Evolutionary conservation across 345 rosid genomes (phyloP).

Genomic region (Iberis pinnata): DNA sequence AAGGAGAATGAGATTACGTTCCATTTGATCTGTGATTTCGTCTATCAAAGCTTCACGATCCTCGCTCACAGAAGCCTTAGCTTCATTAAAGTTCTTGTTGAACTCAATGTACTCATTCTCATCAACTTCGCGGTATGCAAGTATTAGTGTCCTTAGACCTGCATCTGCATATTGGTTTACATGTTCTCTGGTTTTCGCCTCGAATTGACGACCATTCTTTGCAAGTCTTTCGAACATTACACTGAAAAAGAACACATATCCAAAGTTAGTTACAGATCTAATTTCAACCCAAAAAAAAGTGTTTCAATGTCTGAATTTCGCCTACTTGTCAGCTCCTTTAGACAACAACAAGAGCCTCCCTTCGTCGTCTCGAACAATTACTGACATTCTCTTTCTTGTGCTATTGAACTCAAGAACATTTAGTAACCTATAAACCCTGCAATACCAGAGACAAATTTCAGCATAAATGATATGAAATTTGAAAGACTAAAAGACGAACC

Average conservation of each 20-base stretch:
- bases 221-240: conserved; percentile 90
- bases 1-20: conserved; percentile 68
- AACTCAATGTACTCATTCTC: conserved; percentile 67
- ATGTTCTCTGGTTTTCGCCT: conserved; percentile 59
- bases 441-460: too few relatives aligned
- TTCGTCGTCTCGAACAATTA: conserved; percentile 58
- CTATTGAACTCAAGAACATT: conserved; percentile 72
- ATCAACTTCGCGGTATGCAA: conserved; percentile 77
- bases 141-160: conserved; percentile 87
- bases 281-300: conserved; percentile 5
- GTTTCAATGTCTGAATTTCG: conserved; percentile 7
- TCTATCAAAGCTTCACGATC: conserved; percentile 74
- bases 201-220: conserved; percentile 44
- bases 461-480: background rate
- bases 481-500: conserved; percentile 38
- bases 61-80: conserved; percentile 52
- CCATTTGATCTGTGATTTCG: conserved; percentile 59
- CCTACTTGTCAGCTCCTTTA: conserved; percentile 96
- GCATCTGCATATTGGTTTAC: conserved; percentile 82
- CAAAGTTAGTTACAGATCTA: too few relatives aligned
- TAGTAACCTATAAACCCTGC: conserved; percentile 60
- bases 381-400: conserved; percentile 70
- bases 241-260: conserved; percentile 35
- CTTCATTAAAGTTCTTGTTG: conserved; percentile 53
- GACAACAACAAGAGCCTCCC: conserved; percentile 69